These are phyloP conservation scores for Sanghuangporus weigelae DNA, from an alignment of 1,284 basidiomycete genomes.

Conservation along the genomic window DNA sequence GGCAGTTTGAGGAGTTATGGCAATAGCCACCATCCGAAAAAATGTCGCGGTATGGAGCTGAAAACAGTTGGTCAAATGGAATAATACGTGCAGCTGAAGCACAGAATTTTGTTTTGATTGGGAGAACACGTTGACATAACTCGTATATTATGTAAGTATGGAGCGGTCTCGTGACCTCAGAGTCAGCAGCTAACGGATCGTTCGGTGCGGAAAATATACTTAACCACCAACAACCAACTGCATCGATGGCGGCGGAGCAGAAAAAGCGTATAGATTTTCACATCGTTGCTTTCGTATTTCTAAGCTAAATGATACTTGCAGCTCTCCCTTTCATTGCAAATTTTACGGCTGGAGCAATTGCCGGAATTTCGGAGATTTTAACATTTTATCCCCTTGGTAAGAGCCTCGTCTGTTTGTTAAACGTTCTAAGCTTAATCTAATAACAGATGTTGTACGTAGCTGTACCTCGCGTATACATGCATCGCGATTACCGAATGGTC, in stretches of 20 bases:
- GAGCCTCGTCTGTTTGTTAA: slow-evolving; percentile 23
- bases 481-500: slow-evolving; percentile 22
- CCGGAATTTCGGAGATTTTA: slow-evolving; percentile 85
- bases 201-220: background rate
- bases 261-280: slow-evolving; percentile 8
- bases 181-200: background rate
- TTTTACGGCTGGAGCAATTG: slow-evolving; percentile 88
- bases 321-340: slow-evolving; percentile 84
- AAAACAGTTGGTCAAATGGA: too few species aligned
- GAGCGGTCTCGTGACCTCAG: background rate
- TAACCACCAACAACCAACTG: background rate
- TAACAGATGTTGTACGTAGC: slow-evolving; percentile 30
- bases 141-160: background rate
- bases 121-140: background rate
- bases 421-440: slow-evolving; percentile 5
- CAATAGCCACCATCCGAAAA: too few species aligned
- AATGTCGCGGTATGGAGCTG: too few species aligned
- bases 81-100: too few species aligned
- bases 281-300: background rate
- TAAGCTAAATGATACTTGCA: slow-evolving; percentile 24
- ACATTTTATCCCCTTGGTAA: slow-evolving; percentile 90
- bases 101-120: too few species aligned
- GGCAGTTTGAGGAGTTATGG: too few species aligned
- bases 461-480: slow-evolving; percentile 14
- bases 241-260: slow-evolving; percentile 8